These are phyloP conservation scores for Spirogloea muscicola DNA, from an alignment of 139 green algal genomes.

Conservation along the genomic window DNA sequence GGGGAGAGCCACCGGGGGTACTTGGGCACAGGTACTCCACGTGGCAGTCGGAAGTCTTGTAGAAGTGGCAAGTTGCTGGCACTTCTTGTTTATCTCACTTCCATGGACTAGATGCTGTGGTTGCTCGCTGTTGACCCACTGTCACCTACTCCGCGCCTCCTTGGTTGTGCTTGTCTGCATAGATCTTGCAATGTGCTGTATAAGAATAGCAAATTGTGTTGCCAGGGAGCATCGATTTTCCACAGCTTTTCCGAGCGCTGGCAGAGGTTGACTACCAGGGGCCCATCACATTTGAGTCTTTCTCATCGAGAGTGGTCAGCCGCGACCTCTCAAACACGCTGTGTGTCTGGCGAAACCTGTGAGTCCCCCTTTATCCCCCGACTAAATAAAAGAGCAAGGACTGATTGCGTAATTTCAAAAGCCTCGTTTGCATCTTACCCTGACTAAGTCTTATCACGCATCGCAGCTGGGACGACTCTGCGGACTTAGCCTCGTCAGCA, in stretches of 20 bases:
- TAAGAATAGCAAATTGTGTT: background rate
- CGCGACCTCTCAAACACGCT: slow-evolving; percentile 31
- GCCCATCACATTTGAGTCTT: slow-evolving; percentile 48
- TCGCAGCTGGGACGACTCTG: slow-evolving; percentile 38
- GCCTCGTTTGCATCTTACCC: background rate
- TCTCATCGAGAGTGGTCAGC: slow-evolving; percentile 35
- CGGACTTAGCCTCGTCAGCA: slow-evolving; percentile 29
- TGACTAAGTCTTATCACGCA: background rate
- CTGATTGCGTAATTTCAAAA: background rate
- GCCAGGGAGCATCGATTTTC: slow-evolving; percentile 22
- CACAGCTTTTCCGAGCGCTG: slow-evolving; percentile 23
- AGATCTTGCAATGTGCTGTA: background rate
- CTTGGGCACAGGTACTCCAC: slow-evolving; percentile 15
- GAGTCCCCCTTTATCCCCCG: background rate
- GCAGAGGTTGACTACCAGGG: slow-evolving; percentile 22
- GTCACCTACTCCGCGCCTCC: background rate
- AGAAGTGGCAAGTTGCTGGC: background rate
- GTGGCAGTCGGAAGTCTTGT: background rate
- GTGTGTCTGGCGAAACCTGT: slow-evolving; percentile 44
- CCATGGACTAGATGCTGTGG: background rate
- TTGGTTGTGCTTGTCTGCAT: slow-evolving; percentile 3
- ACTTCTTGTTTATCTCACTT: background rate
- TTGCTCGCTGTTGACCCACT: background rate
- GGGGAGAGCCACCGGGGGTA: slow-evolving; percentile 41
- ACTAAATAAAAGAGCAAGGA: background rate